Percentiles rank a stretch among this genome's conserved stretches.
phyloP scores from a whole-genome alignment of 371 early-diverging fungal species.

The Lichtheimia hyalospora region DNA sequence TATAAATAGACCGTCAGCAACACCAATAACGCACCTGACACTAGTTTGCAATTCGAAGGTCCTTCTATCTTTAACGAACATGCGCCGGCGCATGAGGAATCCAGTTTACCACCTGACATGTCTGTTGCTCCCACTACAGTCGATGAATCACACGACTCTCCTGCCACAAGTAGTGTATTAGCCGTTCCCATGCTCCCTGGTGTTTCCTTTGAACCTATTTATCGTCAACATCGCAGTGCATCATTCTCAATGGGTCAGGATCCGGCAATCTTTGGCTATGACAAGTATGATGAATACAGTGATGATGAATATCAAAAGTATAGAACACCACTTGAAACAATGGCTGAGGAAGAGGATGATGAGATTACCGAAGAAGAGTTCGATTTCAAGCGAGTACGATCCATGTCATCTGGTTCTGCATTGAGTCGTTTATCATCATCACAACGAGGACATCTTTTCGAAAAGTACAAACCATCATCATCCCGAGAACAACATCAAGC shows the following conservation, averaged over 20 bases:
- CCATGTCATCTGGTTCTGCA: constrained; percentile 47
- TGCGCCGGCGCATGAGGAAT: neutral
- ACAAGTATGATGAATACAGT: constrained; percentile 7
- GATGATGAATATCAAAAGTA: constrained; percentile 10
- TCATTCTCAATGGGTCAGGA: constrained; percentile 33
- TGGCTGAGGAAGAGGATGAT: constrained; percentile 43
- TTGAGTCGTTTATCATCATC: constrained; percentile 37
- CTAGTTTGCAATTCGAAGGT: constrained; percentile 25
- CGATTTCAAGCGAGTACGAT: constrained; percentile 15
- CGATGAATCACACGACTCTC: neutral
- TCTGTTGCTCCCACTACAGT: neutral
- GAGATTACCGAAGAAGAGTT: constrained; percentile 10
- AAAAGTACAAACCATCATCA: constrained; percentile 1
- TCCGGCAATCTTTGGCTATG: constrained; percentile 22
- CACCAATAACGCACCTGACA: no score
- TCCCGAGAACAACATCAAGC: neutral
- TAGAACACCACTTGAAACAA: constrained; percentile 26
- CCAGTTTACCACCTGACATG: neutral
- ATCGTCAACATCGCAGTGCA: constrained; percentile 26
- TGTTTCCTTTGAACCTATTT: constrained; percentile 23
- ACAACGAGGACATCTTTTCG: constrained; percentile 11
- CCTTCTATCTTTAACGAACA: constrained; percentile 24
- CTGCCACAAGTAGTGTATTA: constrained; percentile 4
- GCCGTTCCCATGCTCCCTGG: constrained; percentile 24
- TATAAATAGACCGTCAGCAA: no score